Percentiles rank a stretch among this genome's conserved stretches.
phyloP scores from a whole-genome alignment of 331 rosid species.

The Cucumis variabilis region DNA sequence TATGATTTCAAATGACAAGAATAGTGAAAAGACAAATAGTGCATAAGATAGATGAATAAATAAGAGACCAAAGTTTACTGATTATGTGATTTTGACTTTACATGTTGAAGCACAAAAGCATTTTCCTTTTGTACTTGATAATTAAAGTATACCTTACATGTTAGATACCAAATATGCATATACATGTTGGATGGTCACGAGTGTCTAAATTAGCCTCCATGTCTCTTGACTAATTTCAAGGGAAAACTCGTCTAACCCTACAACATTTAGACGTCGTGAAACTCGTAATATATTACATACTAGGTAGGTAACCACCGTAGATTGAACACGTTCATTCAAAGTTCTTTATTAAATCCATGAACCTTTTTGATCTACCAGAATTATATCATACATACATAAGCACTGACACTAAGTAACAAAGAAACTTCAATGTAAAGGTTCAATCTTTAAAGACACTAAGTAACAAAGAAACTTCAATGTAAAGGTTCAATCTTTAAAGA shows the following conservation, averaged over 20 bases:
- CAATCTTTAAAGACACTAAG: neutral
- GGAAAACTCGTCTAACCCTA: no score
- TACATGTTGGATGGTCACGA: neutral
- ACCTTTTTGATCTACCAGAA: neutral
- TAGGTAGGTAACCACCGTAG: neutral
- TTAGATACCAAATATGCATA: neutral
- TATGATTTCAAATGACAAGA: neutral
- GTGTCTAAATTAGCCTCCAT: neutral
- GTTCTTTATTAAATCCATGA: neutral
- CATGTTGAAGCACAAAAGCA: neutral
- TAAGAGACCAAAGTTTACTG: neutral
- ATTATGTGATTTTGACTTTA: neutral
- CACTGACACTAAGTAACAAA: neutral
- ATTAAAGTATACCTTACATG: neutral
- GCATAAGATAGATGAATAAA: neutral
- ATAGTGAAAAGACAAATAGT: neutral
- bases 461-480: neutral
- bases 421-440: constrained; percentile 11
- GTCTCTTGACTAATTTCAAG: neutral
- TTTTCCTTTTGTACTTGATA: neutral
- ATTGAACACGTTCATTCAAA: neutral
- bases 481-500: neutral
- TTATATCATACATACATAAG: neutral
- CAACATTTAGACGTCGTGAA: neutral
- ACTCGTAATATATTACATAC: neutral